phyloP scores from a whole-genome alignment of 768 basidiomycete genomes.

The Myochromella boudieri region DNA sequence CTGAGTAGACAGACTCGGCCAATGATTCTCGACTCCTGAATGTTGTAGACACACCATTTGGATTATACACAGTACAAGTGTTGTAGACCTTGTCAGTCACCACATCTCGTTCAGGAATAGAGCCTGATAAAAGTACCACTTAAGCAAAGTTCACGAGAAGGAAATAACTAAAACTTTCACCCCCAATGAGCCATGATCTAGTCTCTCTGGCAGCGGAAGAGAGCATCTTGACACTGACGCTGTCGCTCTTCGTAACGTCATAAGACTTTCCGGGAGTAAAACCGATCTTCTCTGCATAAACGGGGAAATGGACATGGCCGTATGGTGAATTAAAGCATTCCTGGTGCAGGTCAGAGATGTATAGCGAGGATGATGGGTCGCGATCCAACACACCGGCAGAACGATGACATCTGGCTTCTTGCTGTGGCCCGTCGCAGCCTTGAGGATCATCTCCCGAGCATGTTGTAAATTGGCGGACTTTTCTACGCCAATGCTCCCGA shows the following conservation, averaged over 20 bases:
- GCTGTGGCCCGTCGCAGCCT: constrained; percentile 48
- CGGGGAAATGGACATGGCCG: constrained; percentile 75
- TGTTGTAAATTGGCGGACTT: constrained; percentile 81
- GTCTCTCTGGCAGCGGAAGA: constrained; percentile 77
- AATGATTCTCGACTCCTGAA: too few species aligned
- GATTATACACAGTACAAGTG: constrained; percentile 89
- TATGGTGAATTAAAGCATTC: constrained; percentile 92
- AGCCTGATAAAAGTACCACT: constrained; percentile 73
- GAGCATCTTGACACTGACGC: constrained; percentile 81
- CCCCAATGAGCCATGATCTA: constrained; percentile 90
- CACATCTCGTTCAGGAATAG: constrained; percentile 84
- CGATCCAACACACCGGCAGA: constrained; percentile 55
- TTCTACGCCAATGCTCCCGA: constrained; percentile 69
- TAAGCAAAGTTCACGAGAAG: not conserved
- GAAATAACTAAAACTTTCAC: constrained; percentile 38
- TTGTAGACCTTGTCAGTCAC: constrained; percentile 78
- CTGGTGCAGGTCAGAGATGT: constrained; percentile 33
- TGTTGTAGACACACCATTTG: constrained; percentile 53
- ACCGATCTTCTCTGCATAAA: constrained; percentile 79
- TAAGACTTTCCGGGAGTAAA: constrained; percentile 60
- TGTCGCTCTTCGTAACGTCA: constrained; percentile 51
- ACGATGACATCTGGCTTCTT: constrained; percentile 81
- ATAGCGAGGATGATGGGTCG: constrained; percentile 1
- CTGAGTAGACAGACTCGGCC: constrained; percentile 33
- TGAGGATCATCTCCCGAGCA: constrained; percentile 78